Evolutionary conservation across 2,329 filamentous ascomycete genomes (phyloP), one percentile per base, ranked within the genome.

Genomic region (Venturia carpophila): DNA sequence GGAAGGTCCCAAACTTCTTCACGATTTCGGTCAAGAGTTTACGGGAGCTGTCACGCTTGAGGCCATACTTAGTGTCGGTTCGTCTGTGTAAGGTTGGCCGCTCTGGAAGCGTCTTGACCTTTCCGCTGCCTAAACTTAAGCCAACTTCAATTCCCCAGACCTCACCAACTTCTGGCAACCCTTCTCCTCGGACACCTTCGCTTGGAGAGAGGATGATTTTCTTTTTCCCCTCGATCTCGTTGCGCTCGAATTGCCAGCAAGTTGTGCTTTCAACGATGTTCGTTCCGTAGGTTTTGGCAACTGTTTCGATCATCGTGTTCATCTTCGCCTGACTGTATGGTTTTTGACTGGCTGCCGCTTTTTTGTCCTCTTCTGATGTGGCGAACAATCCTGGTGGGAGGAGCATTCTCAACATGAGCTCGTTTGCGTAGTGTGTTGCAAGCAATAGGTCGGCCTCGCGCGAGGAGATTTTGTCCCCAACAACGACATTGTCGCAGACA

Each of bases 91-190:
- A 85, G 60, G 94, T 99, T 63, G 94, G 82, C 69, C 94, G 87
- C 79, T 95, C 89, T 73, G 91, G 87, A 67, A 96, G 82, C 71
- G 83, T 88, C 88, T 97, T 99, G 78, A 96, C 89, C 83, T 99
- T 99, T 75, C 94, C 94, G 68, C 86, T 87, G 69, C 92, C 92
- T 72, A 94, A 81, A 78, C 90, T 94, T 74, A 99, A 86, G 71
- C 93, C 93, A 75, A 97, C 87, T 83, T 99, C 94, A 65, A 99
- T 91, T 78, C 94, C 94, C 94, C 94, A 99, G 67, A 96, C 92
- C 76, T 99, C 94, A 70, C 91, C 89, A 66, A 96, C 80, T 73
- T 95, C 93, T 66, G 94, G 90, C 66, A 86, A 78, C 73, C 94
- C 94, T 68, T 99, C 94, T 66, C 93, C 93, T 81, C 92, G 95